These are phyloP conservation scores for Irpex rosettiformis DNA, from an alignment of 1,284 basidiomycete species.

Conservation along the genomic window DNA sequence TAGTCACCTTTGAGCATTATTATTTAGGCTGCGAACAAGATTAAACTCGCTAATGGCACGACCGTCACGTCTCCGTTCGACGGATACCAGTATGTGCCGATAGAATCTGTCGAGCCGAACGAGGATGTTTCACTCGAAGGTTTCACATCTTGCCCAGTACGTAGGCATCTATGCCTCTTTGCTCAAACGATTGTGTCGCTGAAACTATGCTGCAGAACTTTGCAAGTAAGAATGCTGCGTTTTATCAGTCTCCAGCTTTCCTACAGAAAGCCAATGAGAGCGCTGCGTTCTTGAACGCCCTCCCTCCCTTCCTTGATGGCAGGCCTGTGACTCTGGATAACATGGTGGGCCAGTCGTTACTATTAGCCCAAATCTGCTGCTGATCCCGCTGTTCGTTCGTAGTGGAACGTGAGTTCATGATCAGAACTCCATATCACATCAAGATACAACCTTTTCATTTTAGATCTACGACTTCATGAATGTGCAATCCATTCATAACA, in stretches of 20 bases:
- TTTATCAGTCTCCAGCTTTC: conserved; percentile 36
- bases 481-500: conserved; percentile 45
- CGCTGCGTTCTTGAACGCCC: conserved; percentile 36
- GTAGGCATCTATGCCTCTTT: conserved; percentile 5
- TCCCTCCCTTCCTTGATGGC: conserved; percentile 39
- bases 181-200: not conserved
- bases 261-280: conserved; percentile 30
- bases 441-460: not conserved
- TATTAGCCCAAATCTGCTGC: not conserved
- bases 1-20: not conserved
- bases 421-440: not conserved
- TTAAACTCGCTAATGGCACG: conserved; percentile 45
- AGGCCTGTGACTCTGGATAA: conserved; percentile 39
- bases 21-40: conserved; percentile 22
- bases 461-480: conserved; percentile 51
- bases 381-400: not conserved
- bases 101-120: conserved; percentile 43
- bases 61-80: conserved; percentile 42
- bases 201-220: conserved; percentile 22
- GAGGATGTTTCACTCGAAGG: conserved; percentile 42
- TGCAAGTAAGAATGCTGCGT: conserved; percentile 25
- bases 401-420: conserved; percentile 34
- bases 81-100: conserved; percentile 62
- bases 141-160: conserved; percentile 42
- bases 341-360: conserved; percentile 29